These are phyloP conservation scores for Botrytis medusae DNA, from an alignment of 2,329 filamentous ascomycete genomes.

Conservation along the genomic window DNA sequence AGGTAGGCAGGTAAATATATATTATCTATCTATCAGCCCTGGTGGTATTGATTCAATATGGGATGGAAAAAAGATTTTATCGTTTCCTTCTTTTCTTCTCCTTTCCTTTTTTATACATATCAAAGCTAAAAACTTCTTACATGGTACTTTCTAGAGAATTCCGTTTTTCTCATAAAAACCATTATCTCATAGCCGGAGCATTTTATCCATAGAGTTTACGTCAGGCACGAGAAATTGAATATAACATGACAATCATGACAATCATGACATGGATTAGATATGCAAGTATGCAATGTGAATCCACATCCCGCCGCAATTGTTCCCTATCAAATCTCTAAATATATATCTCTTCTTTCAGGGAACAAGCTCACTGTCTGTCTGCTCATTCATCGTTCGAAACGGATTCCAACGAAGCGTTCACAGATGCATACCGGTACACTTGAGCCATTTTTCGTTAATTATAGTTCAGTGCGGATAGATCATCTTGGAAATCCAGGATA, in stretches of 20 bases:
- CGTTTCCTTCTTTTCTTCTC: not conserved
- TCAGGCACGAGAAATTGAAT: slow-evolving; percentile 3
- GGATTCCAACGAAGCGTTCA: not conserved
- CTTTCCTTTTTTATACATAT: not conserved
- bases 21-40: too few species aligned
- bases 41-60: not conserved
- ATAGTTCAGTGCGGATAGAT: not conserved
- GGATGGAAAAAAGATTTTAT: not conserved
- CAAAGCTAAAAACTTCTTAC: not conserved
- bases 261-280: not conserved
- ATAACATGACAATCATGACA: not conserved
- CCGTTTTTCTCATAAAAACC: slow-evolving; percentile 1
- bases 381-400: not conserved
- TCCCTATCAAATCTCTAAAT: not conserved
- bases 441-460: not conserved
- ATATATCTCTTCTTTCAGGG: too few species aligned
- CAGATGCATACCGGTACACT: not conserved
- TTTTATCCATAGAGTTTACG: slow-evolving; percentile 11
- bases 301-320: not conserved
- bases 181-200: slow-evolving; percentile 14
- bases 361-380: not conserved
- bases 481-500: not conserved
- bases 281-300: not conserved
- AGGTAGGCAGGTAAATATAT: not conserved
- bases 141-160: not conserved